Conservation (phyloP, 768 basidiomycete genomes). For the Suillus weaverae region DNA sequence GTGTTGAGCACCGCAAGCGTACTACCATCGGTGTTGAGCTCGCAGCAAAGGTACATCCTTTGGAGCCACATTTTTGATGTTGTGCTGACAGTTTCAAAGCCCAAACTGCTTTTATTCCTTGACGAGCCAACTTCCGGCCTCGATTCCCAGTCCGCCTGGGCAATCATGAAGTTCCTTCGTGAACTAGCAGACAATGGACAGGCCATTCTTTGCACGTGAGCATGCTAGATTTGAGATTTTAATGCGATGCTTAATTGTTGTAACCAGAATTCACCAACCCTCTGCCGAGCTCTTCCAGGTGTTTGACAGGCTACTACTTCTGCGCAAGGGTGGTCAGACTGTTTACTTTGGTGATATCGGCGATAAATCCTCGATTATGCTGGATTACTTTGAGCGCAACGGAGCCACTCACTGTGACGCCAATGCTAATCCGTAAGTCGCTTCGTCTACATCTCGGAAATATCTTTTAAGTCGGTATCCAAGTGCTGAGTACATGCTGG, state of each 20-base stretch:
- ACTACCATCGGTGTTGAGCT: constrained; percentile 63
- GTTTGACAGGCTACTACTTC: constrained; percentile 51
- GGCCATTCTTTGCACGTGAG: constrained; percentile 56
- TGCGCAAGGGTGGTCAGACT: constrained; percentile 57
- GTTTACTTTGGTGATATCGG: constrained; percentile 62
- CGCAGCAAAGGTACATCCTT: constrained; percentile 46
- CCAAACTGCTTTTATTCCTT: constrained; percentile 52
- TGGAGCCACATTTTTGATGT: not conserved
- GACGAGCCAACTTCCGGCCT: constrained; percentile 63
- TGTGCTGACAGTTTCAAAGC: constrained; percentile 17
- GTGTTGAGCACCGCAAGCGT: constrained; percentile 52
- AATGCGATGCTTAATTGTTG: not conserved
- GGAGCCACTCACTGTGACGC: constrained; percentile 20
- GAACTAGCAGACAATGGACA: constrained; percentile 56
- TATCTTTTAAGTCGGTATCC: not conserved
- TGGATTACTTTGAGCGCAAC: constrained; percentile 26
- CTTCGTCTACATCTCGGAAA: not conserved
- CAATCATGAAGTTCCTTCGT: constrained; percentile 46
- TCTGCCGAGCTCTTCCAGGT: constrained; percentile 51
- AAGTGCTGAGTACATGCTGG: constrained; percentile 50
- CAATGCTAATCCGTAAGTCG: constrained; percentile 26
- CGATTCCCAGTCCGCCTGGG: constrained; percentile 54
- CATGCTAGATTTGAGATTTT: not conserved
- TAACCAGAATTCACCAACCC: constrained; percentile 31
- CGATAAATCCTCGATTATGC: constrained; percentile 20